Conservation (phyloP, 768 basidiomycete genomes). For the Suillus sp. region DNA sequence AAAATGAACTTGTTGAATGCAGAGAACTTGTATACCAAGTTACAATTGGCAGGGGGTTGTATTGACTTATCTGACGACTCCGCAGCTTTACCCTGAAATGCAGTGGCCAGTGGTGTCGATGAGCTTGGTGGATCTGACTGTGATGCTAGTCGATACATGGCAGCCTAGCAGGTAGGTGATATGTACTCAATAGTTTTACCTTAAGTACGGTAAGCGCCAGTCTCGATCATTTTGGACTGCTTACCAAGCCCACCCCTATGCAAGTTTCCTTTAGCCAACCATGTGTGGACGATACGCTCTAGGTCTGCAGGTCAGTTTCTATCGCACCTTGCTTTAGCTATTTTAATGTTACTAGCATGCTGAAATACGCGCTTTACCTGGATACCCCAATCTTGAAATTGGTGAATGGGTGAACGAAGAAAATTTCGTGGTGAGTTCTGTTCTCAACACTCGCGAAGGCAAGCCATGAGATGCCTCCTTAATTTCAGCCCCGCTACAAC, state of each 20-base stretch:
- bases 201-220: not conserved
- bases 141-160: not conserved
- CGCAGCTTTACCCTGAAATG: not conserved
- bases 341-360: slow-evolving; percentile 23
- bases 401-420: slow-evolving; percentile 64
- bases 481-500: slow-evolving; percentile 61
- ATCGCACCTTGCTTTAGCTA: not conserved
- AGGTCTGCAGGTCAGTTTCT: slow-evolving; percentile 43
- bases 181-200: too few relatives aligned
- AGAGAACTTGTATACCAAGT: slow-evolving; percentile 6
- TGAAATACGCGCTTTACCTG: slow-evolving; percentile 39
- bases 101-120: not conserved
- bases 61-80: slow-evolving; percentile 1
- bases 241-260: not conserved
- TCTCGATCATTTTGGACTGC: not conserved
- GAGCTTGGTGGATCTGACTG: slow-evolving; percentile 1
- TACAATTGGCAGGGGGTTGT: slow-evolving; percentile 1
- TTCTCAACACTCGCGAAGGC: not conserved
- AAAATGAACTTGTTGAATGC: slow-evolving; percentile 81
- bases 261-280: not conserved
- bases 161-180: not conserved
- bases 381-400: slow-evolving; percentile 44
- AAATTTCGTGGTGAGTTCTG: slow-evolving; percentile 48
- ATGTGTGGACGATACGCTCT: slow-evolving; percentile 73
- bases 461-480: slow-evolving; percentile 1